Base-by-base conservation (phyloP, 1,284 basidiomycete species). In the Cutaneotrichosporon cavernicola region DNA sequence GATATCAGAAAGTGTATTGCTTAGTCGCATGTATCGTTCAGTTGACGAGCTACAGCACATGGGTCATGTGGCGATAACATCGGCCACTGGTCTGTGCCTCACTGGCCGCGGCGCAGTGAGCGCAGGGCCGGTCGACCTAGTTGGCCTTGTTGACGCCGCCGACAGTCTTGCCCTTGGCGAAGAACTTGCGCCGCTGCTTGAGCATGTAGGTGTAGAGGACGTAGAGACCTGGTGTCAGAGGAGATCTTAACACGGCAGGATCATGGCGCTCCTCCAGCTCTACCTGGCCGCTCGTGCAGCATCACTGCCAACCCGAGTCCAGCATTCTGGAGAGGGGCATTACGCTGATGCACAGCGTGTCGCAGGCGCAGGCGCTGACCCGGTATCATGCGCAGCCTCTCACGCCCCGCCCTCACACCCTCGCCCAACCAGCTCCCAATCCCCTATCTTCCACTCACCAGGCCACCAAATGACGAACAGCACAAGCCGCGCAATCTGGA, bases 381-480 rank as follows among this genome's bases (percentile, higher is more conserved):
- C 26, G 26, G 3, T 26, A 26, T 26, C 26, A 26, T 26, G 26
- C 26, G 26, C 26, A 26, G 26, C 26, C 26, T 26, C 26, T 3
- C 26, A 26, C 26, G 26, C 26, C 26, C 26, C 26, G 26, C 26
- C 26, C 26, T 26, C 26, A 26, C 26, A 26, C 26, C 26, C 26
- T 26, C 26, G 26, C 26, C 26, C 26, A 26, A 26, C 26, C 26
- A 2, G 26, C 3, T 3, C 26, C 26, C 3, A 26, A 26, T 26
- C 26, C 3, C 26, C 26, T 26, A 26, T 26, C 3, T 26, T 26
- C 26, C 10, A 83, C 86, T 73, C 80, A 94, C 93, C 87, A 62
- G 92, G 92, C 88, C 91, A 93, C 93, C 94, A 97, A 57, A 89
- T 83, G n/a, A 86, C 68, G 79, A 95, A 93, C 68, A 95, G 81